Conservation (phyloP, 768 basidiomycete genomes). For the Ramaria sp. region DNA sequence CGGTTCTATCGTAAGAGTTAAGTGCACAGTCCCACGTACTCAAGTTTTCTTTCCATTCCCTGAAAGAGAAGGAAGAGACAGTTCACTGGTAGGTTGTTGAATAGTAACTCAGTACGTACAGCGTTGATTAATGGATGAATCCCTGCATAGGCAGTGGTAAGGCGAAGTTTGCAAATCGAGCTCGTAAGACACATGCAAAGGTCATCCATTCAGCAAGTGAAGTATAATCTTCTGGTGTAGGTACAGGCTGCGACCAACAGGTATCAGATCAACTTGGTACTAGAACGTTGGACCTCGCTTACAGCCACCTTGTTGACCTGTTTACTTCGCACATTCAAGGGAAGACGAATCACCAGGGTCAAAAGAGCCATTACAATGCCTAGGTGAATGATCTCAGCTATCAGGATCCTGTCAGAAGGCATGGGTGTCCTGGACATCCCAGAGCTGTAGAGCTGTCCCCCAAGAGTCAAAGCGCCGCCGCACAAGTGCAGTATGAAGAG, state of each 20-base stretch:
- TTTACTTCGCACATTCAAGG: neutral
- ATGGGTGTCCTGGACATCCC: no score
- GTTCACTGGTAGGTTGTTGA: no score
- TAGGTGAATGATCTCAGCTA: neutral
- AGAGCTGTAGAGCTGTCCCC: slow-evolving; percentile 8
- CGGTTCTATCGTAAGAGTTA: neutral
- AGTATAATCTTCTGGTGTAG: neutral
- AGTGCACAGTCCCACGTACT: neutral
- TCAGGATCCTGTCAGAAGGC: no score
- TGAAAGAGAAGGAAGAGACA: neutral
- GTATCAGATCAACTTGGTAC: neutral
- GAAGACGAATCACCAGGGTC: neutral
- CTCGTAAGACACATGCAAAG: no score
- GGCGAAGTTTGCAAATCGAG: neutral
- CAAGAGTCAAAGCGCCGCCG: slow-evolving; percentile 11
- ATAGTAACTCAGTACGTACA: slow-evolving; percentile 6
- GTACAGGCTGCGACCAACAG: neutral
- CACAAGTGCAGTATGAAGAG: slow-evolving; percentile 14
- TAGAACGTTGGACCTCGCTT: neutral
- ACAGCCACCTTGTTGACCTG: neutral
- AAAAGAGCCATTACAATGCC: neutral
- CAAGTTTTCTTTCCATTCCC: neutral
- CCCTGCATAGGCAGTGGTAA: neutral
- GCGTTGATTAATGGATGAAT: slow-evolving; percentile 9
- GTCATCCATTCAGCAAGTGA: no score